phyloP scores from a whole-genome alignment of 2,329 filamentous ascomycete genomes.

The Neonectria ditissima region DNA sequence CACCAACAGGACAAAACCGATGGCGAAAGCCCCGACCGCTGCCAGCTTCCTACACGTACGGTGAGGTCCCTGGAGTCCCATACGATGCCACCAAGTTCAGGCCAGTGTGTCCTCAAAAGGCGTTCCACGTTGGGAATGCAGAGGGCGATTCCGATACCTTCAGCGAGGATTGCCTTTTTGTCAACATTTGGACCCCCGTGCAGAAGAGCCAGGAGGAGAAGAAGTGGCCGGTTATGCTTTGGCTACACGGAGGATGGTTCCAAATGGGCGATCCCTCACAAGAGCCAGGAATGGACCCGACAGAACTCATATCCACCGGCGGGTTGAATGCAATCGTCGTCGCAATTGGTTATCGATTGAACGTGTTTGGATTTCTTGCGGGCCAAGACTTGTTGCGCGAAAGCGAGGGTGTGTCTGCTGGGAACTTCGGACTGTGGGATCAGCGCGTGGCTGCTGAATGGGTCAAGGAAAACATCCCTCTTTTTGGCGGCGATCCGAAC shows the following conservation, averaged over 20 bases:
- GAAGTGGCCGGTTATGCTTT: slow-evolving; percentile 50
- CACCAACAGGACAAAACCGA: slow-evolving; percentile 51
- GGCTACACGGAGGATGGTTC: slow-evolving; percentile 59
- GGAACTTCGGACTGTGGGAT: slow-evolving; percentile 60
- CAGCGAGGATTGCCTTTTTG: slow-evolving; percentile 58
- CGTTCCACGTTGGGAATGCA: slow-evolving; percentile 44
- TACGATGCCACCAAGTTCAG: slow-evolving; percentile 53
- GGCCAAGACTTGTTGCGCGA: slow-evolving; percentile 51
- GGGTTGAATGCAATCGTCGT: slow-evolving; percentile 55
- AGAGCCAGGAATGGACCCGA: slow-evolving; percentile 55
- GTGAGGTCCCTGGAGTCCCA: slow-evolving; percentile 38
- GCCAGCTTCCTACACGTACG: slow-evolving; percentile 45
- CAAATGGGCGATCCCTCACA: slow-evolving; percentile 59
- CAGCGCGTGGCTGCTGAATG: slow-evolving; percentile 63
- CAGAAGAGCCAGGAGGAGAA: slow-evolving; percentile 19
- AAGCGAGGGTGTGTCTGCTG: slow-evolving; percentile 35
- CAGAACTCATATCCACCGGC: slow-evolving; percentile 53
- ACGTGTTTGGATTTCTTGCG: slow-evolving; percentile 62
- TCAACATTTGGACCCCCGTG: slow-evolving; percentile 61
- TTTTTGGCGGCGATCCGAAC: slow-evolving; percentile 59
- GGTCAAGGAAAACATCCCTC: slow-evolving; percentile 60
- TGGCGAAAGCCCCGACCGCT: slow-evolving; percentile 54
- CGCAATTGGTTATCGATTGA: slow-evolving; percentile 58
- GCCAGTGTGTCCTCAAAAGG: slow-evolving; percentile 55
- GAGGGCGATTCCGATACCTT: slow-evolving; percentile 44